Percentiles rank a stretch among this genome's conserved stretches.
Conservation (phyloP, 2,329 filamentous ascomycete genomes). For the Exutisphaerella laricina region DNA sequence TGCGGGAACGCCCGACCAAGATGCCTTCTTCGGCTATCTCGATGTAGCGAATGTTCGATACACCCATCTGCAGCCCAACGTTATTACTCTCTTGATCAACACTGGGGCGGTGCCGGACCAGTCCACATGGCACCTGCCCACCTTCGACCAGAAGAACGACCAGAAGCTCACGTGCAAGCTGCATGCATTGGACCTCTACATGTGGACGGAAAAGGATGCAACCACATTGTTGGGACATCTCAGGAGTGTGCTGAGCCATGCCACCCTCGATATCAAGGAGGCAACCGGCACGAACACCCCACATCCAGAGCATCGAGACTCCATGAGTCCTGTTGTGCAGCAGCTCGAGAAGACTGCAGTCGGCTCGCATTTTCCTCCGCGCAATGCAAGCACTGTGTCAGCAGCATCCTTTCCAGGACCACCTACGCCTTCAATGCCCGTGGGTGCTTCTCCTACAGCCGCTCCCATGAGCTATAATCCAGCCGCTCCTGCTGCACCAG, state of each 20-base stretch:
- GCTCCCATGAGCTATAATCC: slow-evolving; percentile 71
- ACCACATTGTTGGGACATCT: slow-evolving; percentile 64
- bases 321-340: slow-evolving; percentile 66
- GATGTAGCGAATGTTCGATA: slow-evolving; percentile 55
- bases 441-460: slow-evolving; percentile 32
- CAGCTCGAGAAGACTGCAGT: slow-evolving; percentile 67
- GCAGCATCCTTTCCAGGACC: slow-evolving; percentile 32
- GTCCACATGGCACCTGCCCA: slow-evolving; percentile 67
- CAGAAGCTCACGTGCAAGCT: slow-evolving; percentile 75
- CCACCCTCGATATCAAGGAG: slow-evolving; percentile 59
- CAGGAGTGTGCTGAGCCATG: slow-evolving; percentile 56
- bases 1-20: slow-evolving; percentile 67
- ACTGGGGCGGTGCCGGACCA: slow-evolving; percentile 40
- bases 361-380: slow-evolving; percentile 49
- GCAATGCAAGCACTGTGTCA: slow-evolving; percentile 35
- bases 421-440: slow-evolving; percentile 25
- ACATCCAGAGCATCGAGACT: slow-evolving; percentile 42
- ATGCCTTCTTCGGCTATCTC: slow-evolving; percentile 69
- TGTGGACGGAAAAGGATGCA: slow-evolving; percentile 70
- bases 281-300: slow-evolving; percentile 50
- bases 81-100: slow-evolving; percentile 63
- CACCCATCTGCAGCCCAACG: slow-evolving; percentile 66
- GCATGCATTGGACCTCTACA: slow-evolving; percentile 70
- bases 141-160: slow-evolving; percentile 65
- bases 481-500: slow-evolving; percentile 68